Conservation (phyloP, 2,329 filamentous ascomycete species). For the Talaromyces pinophilus region DNA sequence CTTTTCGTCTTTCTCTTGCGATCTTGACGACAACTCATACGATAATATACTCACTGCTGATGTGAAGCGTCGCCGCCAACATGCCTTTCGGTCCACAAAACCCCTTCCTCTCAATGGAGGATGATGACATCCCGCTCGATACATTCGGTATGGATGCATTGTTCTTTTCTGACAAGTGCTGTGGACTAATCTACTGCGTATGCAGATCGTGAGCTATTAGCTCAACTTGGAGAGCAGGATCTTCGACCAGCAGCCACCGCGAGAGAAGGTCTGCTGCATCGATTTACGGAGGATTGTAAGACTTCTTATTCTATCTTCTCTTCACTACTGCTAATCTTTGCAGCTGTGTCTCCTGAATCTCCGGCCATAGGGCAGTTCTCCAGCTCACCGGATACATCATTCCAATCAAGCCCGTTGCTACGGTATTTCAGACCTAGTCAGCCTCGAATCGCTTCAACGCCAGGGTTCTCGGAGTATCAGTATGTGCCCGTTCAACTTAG, state of each 20-base stretch:
- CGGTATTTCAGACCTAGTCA: constrained; percentile 29
- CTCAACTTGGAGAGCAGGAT: constrained; percentile 31
- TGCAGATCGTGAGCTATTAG: constrained; percentile 42
- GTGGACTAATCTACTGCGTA: background rate
- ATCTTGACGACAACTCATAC: background rate
- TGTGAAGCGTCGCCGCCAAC: background rate
- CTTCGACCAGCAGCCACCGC: background rate
- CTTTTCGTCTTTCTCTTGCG: background rate
- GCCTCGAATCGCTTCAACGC: background rate
- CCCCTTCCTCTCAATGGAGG: constrained; percentile 25
- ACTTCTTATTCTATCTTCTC: background rate
- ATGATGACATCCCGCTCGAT: constrained; percentile 45
- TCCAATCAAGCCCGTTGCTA: constrained; percentile 37
- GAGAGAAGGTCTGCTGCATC: background rate
- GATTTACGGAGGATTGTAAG: constrained; percentile 12
- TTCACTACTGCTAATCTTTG: background rate
- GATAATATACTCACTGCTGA: background rate
- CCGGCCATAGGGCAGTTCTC: constrained; percentile 29
- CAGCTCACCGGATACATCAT: constrained; percentile 33
- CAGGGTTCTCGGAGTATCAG: constrained; percentile 14
- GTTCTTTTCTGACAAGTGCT: background rate
- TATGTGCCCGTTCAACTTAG: constrained; percentile 19
- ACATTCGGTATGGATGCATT: constrained; percentile 48
- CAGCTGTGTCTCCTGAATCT: constrained; percentile 19
- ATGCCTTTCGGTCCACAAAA: constrained; percentile 3